Base-by-base conservation (phyloP, 1,284 basidiomycete species). In the Ganoderma lingzhi region DNA sequence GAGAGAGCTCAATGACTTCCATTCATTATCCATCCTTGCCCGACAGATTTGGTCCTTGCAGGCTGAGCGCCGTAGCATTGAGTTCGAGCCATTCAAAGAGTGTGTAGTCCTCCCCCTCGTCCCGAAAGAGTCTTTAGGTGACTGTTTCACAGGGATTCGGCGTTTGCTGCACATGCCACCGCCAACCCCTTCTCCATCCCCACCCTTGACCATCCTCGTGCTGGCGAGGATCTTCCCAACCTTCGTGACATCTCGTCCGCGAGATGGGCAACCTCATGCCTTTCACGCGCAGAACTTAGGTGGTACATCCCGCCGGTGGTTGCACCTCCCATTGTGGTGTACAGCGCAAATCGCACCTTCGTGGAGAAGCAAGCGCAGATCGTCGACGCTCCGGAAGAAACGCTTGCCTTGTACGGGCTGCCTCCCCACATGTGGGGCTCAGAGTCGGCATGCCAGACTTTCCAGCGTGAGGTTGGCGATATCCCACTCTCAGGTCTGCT, bases 231-330 rank as follows among this genome's bases (percentile, higher is more conserved):
- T 37, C 80, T 90, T 48, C 89, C 91, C 17, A 80, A 82, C n/a
- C 83, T 96, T 42, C 80, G 81, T 53, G 83, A 86, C 39, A 93
- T 98, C 73, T 86, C 91, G 1, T 79, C 80, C 12, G 81, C 84
- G 56, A 85, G 87, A 28, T 96, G 95, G 90, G 82, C 86, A 63
- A 80, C 85, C 42, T 97, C 96, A 5, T 95, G 91, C 76, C 83
- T 99, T 42, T 96, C 94, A 63, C 89, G 94, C 55, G 88, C 89
- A 3, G 88, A 88, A 14, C 85, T 96, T 70, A 91, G 90, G 73
- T 97, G 95, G 88, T 94, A 92, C 79, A 85, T 94, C 19, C 94
- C 95, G 37, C 84, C 90, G 1, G 96, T 86, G 3, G 89, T 97
- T 28, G 97, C 98, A 0, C 96, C 97, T 1, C 88, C 93, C 0